Conservation (phyloP, 306 rosid genomes). For the Mimosa bimucronata region DNA sequence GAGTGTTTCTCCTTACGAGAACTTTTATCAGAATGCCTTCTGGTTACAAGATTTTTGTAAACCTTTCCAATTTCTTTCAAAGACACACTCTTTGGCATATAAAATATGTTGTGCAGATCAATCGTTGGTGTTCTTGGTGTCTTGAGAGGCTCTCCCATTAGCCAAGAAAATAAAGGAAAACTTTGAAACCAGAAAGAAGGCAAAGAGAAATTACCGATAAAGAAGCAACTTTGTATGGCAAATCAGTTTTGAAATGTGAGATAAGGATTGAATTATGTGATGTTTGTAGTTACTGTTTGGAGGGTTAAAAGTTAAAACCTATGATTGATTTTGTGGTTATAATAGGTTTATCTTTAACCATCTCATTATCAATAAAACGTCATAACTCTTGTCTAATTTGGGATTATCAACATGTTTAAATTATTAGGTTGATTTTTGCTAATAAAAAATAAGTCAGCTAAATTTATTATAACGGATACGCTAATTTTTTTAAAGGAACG, state of each 20-base stretch:
- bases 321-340: not conserved
- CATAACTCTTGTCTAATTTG: not conserved
- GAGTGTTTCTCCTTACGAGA: not conserved
- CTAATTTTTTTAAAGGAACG: too few species aligned
- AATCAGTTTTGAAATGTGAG: slow-evolving; percentile 6
- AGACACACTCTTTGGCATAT: slow-evolving; percentile 38
- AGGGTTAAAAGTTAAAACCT: not conserved
- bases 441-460: not conserved
- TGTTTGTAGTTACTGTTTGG: not conserved
- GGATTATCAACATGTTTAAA: not conserved
- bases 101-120: slow-evolving; percentile 49
- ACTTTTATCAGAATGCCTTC: not conserved
- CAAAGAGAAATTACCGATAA: not conserved
- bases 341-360: not conserved
- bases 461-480: not conserved
- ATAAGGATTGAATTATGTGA: not conserved
- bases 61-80: slow-evolving; percentile 56
- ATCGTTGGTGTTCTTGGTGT: slow-evolving; percentile 40
- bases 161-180: not conserved
- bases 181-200: not conserved
- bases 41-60: slow-evolving; percentile 10
- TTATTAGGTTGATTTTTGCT: not conserved
- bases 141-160: slow-evolving; percentile 50
- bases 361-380: not conserved
- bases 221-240: not conserved